A percentile compares a stretch with the other conserved stretches of the same genome.
Evolutionary conservation across 495 filamentous ascomycete genomes (phyloP).

Genomic region (Mytilinidion resinicola): DNA sequence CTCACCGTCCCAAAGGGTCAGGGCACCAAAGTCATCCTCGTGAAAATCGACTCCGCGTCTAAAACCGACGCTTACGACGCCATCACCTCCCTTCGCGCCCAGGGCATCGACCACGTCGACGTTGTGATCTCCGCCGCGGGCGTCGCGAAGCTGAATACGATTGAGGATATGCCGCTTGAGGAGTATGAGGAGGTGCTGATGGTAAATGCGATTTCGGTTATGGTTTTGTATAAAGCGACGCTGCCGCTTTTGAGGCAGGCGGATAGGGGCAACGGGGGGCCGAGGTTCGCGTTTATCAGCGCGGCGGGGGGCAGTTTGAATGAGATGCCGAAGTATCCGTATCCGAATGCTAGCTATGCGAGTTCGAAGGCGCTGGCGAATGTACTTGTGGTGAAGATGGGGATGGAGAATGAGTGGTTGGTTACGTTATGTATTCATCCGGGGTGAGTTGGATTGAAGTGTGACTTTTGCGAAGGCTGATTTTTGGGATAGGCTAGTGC

Average conservation of each 20-base stretch:
- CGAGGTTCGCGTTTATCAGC: conserved; percentile 7
- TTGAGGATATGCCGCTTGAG: conserved; percentile 4
- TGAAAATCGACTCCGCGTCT: conserved; percentile 12
- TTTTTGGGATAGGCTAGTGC: not conserved
- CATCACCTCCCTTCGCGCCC: not conserved
- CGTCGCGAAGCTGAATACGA: conserved; percentile 5
- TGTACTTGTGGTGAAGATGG: conserved; percentile 1
- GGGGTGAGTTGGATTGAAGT: not conserved
- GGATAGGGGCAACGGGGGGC: too few species aligned
- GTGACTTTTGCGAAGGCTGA: not conserved
- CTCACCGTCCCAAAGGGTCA: not conserved
- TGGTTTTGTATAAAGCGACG: conserved; percentile 5
- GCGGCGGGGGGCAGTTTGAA: not conserved
- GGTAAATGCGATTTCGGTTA: conserved; percentile 5
- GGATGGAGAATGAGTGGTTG: conserved; percentile 16
- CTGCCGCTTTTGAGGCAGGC: not conserved
- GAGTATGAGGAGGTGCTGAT: conserved; percentile 1
- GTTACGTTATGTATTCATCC: conserved; percentile 13
- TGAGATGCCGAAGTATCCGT: conserved; percentile 3
- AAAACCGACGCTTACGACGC: conserved; percentile 12
- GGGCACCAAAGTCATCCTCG: conserved; percentile 6
- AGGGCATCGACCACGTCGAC: conserved; percentile 16
- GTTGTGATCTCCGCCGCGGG: conserved; percentile 17
- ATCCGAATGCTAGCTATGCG: conserved; percentile 3
- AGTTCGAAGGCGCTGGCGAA: conserved; percentile 8